phyloP scores from a whole-genome alignment of 257 asterid genomes.

The Ocimum tenuiflorum region DNA sequence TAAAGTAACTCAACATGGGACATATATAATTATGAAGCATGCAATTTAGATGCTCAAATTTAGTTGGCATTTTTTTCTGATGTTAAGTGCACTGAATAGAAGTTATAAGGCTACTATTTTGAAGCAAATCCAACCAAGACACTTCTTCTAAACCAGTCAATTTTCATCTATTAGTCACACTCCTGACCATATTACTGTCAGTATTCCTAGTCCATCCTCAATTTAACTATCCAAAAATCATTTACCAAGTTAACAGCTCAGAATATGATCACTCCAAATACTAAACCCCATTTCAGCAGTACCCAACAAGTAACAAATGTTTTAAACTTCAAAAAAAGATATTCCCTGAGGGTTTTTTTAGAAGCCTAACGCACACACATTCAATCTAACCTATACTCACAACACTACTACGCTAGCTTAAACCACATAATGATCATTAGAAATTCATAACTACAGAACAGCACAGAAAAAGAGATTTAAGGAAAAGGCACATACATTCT shows the following conservation, averaged over 20 bases:
- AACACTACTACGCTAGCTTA: too few species aligned
- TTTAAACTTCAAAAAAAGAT: not conserved
- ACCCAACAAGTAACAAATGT: not conserved
- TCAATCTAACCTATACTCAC: too few species aligned
- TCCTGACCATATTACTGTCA: not conserved
- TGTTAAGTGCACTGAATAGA: not conserved
- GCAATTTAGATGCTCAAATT: not conserved
- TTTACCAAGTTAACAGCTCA: not conserved
- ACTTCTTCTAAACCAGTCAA: not conserved
- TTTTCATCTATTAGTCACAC: not conserved
- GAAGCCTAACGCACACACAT: not conserved
- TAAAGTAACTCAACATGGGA: not conserved
- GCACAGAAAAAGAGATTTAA: too few species aligned
- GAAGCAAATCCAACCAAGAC: not conserved
- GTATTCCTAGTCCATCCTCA: not conserved
- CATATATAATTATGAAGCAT: not conserved
- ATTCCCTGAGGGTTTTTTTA: not conserved
- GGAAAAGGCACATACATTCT: too few species aligned
- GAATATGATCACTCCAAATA: not conserved
- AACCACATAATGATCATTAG: too few species aligned
- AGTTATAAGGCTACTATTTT: not conserved
- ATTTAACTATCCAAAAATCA: not conserved
- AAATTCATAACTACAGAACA: too few species aligned
- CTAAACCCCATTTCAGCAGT: not conserved
- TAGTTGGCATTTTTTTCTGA: not conserved